A percentile compares a stretch with the other conserved stretches of the same genome.
Conservation (phyloP, 495 filamentous ascomycete genomes). For the Cryomyces minteri region DNA sequence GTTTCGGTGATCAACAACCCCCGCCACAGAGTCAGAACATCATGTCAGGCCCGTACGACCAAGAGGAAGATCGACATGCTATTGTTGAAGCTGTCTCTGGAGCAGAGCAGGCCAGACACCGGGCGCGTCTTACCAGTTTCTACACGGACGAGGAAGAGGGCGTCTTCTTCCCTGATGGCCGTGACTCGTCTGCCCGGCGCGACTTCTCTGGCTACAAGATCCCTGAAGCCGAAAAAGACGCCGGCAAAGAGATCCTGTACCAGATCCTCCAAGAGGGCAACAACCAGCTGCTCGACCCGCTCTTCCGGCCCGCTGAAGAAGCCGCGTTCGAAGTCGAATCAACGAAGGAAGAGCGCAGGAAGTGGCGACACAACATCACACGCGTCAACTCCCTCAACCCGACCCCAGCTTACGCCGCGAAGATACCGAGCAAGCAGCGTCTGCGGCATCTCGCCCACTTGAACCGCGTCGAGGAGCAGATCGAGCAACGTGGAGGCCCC, state of each 20-base stretch:
- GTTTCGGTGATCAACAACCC: constrained; percentile 13
- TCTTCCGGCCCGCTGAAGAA: constrained; percentile 72
- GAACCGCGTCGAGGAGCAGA: too few species aligned
- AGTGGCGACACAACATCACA: constrained; percentile 13
- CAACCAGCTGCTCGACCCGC: constrained; percentile 72
- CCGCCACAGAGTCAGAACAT: too few species aligned
- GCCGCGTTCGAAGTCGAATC: constrained; percentile 47
- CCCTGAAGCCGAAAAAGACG: constrained; percentile 61
- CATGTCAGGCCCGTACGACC: too few species aligned
- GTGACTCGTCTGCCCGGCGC: constrained; percentile 3
- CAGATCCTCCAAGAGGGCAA: constrained; percentile 79
- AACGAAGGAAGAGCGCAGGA: constrained; percentile 41
- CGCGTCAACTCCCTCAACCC: too few species aligned
- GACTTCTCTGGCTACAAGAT: constrained; percentile 36
- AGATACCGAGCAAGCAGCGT: too few species aligned
- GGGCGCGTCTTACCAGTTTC: constrained; percentile 26
- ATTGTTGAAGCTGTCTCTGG: too few species aligned
- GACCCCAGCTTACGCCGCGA: too few species aligned
- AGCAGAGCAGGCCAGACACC: too few species aligned
- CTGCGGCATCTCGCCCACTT: too few species aligned
- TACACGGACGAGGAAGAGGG: constrained; percentile 72
- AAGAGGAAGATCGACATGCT: too few species aligned
- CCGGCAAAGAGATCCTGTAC: constrained; percentile 76
- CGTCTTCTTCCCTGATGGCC: constrained; percentile 40
- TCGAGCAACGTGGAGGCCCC: too few species aligned